Conservation (phyloP, 108 stramenopile species). For the Hondaea fermentalgiana region DNA sequence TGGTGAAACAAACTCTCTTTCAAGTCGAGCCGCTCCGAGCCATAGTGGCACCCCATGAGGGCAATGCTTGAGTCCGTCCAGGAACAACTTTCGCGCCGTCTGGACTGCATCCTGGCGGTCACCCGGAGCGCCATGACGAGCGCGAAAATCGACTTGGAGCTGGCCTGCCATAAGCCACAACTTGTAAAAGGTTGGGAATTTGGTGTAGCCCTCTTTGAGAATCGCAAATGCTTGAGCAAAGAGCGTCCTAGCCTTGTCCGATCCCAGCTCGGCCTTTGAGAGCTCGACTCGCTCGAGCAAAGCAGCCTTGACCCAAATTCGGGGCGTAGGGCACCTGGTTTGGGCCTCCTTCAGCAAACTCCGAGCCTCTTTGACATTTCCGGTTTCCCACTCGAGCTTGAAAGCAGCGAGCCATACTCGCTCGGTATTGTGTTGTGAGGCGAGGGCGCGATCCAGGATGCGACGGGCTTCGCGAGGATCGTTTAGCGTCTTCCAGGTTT, state of each 20-base stretch:
- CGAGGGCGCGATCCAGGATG: conserved; percentile 82
- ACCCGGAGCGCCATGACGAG: neutral
- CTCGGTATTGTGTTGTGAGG: conserved; percentile 85
- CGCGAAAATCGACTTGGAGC: conserved; percentile 65
- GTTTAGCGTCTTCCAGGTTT: conserved; percentile 72
- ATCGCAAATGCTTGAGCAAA: conserved; percentile 49
- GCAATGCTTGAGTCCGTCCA: conserved; percentile 68
- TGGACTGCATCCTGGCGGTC: conserved; percentile 29
- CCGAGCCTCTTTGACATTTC: conserved; percentile 74
- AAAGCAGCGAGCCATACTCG: conserved; percentile 88
- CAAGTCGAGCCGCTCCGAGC: conserved; percentile 74
- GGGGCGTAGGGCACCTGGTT: conserved; percentile 64
- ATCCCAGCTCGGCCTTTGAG: neutral
- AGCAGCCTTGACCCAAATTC: conserved; percentile 90
- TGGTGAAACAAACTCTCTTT: conserved; percentile 60
- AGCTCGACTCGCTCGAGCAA: conserved; percentile 66
- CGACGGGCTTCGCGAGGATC: conserved; percentile 76
- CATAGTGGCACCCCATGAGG: conserved; percentile 69
- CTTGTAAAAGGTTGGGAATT: conserved; percentile 67
- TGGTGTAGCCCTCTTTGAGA: conserved; percentile 65
- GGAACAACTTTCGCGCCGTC: conserved; percentile 61
- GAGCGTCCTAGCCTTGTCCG: neutral
- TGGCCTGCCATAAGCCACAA: conserved; percentile 95
- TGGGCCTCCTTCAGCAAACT: conserved; percentile 71
- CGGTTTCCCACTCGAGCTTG: conserved; percentile 94